Percentiles rank a stretch among this genome's conserved stretches.
These are phyloP conservation scores for Phyllosticta citriasiana DNA, from an alignment of 2,329 filamentous ascomycete species.

Conservation along the genomic window DNA sequence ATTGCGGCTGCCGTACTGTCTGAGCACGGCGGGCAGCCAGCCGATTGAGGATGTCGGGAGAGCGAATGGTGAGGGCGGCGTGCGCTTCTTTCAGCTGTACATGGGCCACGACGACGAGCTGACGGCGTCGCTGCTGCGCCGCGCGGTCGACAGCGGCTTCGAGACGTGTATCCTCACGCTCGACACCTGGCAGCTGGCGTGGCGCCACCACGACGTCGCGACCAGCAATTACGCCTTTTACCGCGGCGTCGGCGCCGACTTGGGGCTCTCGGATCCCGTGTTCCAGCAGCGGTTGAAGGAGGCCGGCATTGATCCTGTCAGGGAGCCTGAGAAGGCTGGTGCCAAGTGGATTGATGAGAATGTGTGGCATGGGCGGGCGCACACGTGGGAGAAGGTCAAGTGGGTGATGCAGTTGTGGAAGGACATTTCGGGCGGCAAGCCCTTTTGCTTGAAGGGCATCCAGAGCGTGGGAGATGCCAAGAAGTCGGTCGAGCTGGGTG, in stretches of 20 bases:
- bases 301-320: slow-evolving; percentile 43
- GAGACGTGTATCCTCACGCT: slow-evolving; percentile 50
- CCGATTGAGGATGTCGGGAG: slow-evolving; percentile 48
- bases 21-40: slow-evolving; percentile 47
- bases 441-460: slow-evolving; percentile 59
- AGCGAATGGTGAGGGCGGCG: slow-evolving; percentile 41
- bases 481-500: slow-evolving; percentile 48
- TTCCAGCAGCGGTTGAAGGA: slow-evolving; percentile 46
- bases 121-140: slow-evolving; percentile 44
- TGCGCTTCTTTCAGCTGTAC: slow-evolving; percentile 55
- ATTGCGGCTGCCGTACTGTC: slow-evolving; percentile 48
- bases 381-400: slow-evolving; percentile 55
- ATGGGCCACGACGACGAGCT: slow-evolving; percentile 54
- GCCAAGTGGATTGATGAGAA: slow-evolving; percentile 52
- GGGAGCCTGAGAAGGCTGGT: slow-evolving; percentile 43
- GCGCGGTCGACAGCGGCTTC: slow-evolving; percentile 47
- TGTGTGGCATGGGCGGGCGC: slow-evolving; percentile 53
- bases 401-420: slow-evolving; percentile 54
- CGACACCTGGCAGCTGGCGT: slow-evolving; percentile 55
- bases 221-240: slow-evolving; percentile 55
- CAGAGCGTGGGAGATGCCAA: slow-evolving; percentile 56
- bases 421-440: slow-evolving; percentile 45
- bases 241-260: slow-evolving; percentile 47
- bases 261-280: slow-evolving; percentile 50
- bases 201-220: slow-evolving; percentile 49